phyloP scores from a whole-genome alignment of 2,329 filamentous ascomycete genomes.

The Aspergillus sp. region DNA sequence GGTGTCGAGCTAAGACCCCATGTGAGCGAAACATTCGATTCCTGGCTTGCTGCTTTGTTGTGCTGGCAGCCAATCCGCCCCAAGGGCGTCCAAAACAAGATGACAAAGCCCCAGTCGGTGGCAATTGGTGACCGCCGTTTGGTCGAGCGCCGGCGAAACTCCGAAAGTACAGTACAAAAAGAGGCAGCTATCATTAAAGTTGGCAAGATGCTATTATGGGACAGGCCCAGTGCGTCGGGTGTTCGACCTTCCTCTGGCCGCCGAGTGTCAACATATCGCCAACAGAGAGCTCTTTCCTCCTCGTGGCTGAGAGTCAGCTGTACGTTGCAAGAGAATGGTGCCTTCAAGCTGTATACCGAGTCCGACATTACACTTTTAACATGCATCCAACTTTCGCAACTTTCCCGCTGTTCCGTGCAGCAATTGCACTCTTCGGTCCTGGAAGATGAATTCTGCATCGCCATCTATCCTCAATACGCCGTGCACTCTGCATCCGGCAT shows the following conservation, averaged over 20 bases:
- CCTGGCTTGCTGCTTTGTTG: conserved; percentile 54
- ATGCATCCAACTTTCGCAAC: conserved; percentile 81
- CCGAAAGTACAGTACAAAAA: conserved; percentile 58
- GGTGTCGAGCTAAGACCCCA: conserved; percentile 52
- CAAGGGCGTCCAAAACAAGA: conserved; percentile 53
- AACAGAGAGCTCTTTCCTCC: conserved; percentile 59
- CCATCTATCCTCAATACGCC: conserved; percentile 92
- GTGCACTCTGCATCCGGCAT: conserved; percentile 72
- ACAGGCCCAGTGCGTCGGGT: conserved; percentile 63
- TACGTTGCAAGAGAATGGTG: conserved; percentile 90
- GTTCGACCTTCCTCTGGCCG: conserved; percentile 38
- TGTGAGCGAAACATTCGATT: conserved; percentile 54
- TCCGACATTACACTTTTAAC: conserved; percentile 78
- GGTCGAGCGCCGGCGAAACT: conserved; percentile 48
- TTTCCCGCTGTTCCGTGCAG: conserved; percentile 88
- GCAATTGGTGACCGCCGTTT: conserved; percentile 47
- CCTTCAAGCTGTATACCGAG: conserved; percentile 87
- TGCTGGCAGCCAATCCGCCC: conserved; percentile 56
- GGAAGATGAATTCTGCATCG: conserved; percentile 90
- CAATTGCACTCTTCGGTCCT: conserved; percentile 86
- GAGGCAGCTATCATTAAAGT: conserved; percentile 91
- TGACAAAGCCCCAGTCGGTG: conserved; percentile 51
- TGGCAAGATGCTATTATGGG: conserved; percentile 87
- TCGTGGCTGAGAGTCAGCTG: conserved; percentile 89
- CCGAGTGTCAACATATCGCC: conserved; percentile 56